Base-by-base conservation (phyloP, 768 basidiomycete genomes). In the Trametes punicea region DNA sequence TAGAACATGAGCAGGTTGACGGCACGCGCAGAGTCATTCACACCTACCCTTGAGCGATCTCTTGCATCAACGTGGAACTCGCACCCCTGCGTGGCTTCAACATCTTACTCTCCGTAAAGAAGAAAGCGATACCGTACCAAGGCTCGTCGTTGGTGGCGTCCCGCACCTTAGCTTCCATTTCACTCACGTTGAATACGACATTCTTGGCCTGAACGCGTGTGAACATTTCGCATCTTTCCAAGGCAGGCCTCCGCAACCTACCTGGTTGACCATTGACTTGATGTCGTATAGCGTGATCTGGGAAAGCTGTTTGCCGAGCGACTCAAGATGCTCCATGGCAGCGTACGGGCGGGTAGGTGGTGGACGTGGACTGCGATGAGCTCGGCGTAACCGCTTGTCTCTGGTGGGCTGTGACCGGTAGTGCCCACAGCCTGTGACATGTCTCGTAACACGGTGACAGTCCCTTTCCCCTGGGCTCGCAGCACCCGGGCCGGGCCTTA, bases 141-240 rank as follows among this genome's bases (percentile, higher is more conserved):
- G 97, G 88, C 61, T 99, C 97, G 64, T 98, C 94, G 57, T 98
- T 98, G 0, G 97, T 99, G 2, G 96, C 97, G 58, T 98, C 96
- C 61, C 84, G 79, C 16, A 98, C 96, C 74, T 97, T 98, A 7
- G 89, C 90, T 72, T 99, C 96, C 84, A 91, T 96, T 75, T 98
- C 96, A 64, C 88, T 92, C 57, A 98, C 80, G 73, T 98, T 98
- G 64, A 99, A 80, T 18, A 98, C 95, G 58, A 93, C 85, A 71
- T 97, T 97, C 77, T 93, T 96, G 26, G 96, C 96, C 90, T 94
- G 47, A 20, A 20, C 44, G 34, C 21, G 50, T 51, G 42, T 55
- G 50, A 33, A 25, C 2, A 27, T 10, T n/a, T 13, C 46, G 30
- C 18, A 29, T 10, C 26, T 45, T 16, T 6, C 10, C 8, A 1